Evolutionary conservation across 495 filamentous ascomycete genomes (phyloP).

Genomic region (Xylaria scruposa): DNA sequence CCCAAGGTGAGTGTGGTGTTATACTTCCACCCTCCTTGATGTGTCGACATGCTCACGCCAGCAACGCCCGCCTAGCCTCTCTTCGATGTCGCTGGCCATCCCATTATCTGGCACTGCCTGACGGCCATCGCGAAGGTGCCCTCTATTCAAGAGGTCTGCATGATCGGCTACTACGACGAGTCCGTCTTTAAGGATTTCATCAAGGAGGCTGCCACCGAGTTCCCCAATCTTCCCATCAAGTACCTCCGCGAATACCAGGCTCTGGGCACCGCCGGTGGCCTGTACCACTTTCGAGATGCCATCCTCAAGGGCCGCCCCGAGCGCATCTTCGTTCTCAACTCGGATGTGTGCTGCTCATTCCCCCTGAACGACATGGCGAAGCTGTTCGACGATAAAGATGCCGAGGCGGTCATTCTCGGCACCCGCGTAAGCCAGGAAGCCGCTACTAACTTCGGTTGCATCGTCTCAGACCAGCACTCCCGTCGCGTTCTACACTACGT

Average conservation of each 20-base stretch:
- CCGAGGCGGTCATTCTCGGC: conserved; percentile 96
- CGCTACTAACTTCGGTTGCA: conserved; percentile 96
- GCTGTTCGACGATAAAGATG: conserved; percentile 92
- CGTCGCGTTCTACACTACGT: conserved; percentile 98
- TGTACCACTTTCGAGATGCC: conserved; percentile 99
- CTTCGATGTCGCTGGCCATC: conserved; percentile 97
- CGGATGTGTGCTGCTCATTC: conserved; percentile 99
- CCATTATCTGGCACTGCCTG: conserved; percentile 97
- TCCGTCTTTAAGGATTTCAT: conserved; percentile 96
- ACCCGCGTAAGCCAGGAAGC: conserved; percentile 92
- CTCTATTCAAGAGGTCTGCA: conserved; percentile 91
- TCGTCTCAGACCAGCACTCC: conserved; percentile 93
- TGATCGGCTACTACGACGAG: conserved; percentile 99
- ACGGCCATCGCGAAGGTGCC: conserved; percentile 90
- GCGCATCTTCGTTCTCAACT: conserved; percentile 95
- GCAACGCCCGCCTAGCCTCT: conserved; percentile 70
- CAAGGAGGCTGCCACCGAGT: conserved; percentile 82
- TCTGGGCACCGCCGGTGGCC: conserved; percentile 90
- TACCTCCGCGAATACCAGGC: conserved; percentile 99
- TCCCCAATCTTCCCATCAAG: conserved; percentile 87
- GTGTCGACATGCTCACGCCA: not conserved
- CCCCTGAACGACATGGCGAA: conserved; percentile 93
- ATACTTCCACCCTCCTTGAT: not conserved
- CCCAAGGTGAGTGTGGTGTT: conserved; percentile 73
- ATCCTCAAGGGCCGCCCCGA: conserved; percentile 96